These are phyloP conservation scores for Nicotiana otophora DNA, from an alignment of 257 asterid genomes.

Conservation along the genomic window DNA sequence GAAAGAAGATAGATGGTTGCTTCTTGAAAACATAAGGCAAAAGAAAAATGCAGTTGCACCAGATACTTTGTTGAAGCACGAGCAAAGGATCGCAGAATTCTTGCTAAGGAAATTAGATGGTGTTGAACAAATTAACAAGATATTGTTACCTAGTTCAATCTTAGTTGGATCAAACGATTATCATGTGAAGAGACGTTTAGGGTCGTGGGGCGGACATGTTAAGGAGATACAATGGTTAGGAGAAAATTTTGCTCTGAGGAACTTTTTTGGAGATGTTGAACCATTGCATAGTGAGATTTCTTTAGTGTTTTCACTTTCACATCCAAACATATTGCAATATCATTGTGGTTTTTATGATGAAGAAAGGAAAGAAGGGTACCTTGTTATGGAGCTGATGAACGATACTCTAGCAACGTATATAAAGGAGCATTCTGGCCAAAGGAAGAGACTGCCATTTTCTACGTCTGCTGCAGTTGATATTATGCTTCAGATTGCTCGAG, in stretches of 20 bases:
- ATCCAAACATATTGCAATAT: constrained; percentile 65
- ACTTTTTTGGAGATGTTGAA: constrained; percentile 58
- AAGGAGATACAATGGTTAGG: constrained; percentile 93
- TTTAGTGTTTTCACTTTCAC: constrained; percentile 49
- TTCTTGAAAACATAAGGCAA: constrained; percentile 12
- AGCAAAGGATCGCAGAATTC: constrained; percentile 40
- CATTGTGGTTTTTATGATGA: constrained; percentile 74
- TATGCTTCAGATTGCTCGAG: constrained; percentile 84
- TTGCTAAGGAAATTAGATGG: constrained; percentile 43
- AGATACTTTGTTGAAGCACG: constrained; percentile 29
- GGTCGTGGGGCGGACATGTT: constrained; percentile 46
- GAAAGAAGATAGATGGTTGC: constrained; percentile 28
- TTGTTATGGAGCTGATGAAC: constrained; percentile 81
- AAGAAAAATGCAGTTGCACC: constrained; percentile 3
- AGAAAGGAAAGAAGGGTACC: constrained; percentile 75
- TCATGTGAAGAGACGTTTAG: constrained; percentile 57
- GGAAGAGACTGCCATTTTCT: constrained; percentile 52
- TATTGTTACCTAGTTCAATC: constrained; percentile 37
- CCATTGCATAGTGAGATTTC: constrained; percentile 50
- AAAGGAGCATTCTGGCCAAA: constrained; percentile 58
- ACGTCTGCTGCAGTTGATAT: constrained; percentile 63
- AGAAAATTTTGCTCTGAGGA: constrained; percentile 66
- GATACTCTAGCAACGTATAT: constrained; percentile 54
- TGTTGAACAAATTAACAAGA: constrained; percentile 13
- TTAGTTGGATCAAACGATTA: constrained; percentile 57